These are phyloP conservation scores for Neopestalotiopsis clavispora DNA, from an alignment of 2,329 filamentous ascomycete species.

Conservation along the genomic window DNA sequence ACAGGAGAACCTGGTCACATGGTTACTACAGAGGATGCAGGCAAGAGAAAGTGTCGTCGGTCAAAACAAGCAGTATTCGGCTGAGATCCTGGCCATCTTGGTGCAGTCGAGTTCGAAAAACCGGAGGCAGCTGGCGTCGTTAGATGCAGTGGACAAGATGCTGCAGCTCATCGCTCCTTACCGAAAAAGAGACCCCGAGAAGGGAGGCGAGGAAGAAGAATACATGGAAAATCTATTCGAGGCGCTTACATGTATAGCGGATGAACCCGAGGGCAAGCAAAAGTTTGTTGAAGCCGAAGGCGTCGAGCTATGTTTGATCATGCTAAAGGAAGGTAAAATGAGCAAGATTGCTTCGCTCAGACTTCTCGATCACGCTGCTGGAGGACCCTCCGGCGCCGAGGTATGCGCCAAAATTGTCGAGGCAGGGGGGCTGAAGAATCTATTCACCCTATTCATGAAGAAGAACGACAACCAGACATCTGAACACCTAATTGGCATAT, in stretches of 20 bases:
- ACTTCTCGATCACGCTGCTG: slow-evolving; percentile 81
- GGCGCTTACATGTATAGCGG: slow-evolving; percentile 78
- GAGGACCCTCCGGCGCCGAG: slow-evolving; percentile 56
- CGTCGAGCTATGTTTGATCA: slow-evolving; percentile 87
- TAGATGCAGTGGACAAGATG: slow-evolving; percentile 78
- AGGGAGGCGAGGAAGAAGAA: slow-evolving; percentile 89
- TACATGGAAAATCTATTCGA: slow-evolving; percentile 96
- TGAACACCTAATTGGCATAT: slow-evolving; percentile 85
- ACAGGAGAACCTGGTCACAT: slow-evolving; percentile 71
- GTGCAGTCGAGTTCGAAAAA: slow-evolving; percentile 76
- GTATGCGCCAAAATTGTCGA: slow-evolving; percentile 82
- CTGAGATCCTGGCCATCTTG: slow-evolving; percentile 89
- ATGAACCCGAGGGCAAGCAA: slow-evolving; percentile 74
- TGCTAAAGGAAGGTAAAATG: slow-evolving; percentile 87
- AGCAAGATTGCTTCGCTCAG: slow-evolving; percentile 79
- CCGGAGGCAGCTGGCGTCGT: slow-evolving; percentile 62
- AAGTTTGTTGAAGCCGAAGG: slow-evolving; percentile 91
- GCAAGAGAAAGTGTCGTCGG: slow-evolving; percentile 69
- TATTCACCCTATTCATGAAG: slow-evolving; percentile 90
- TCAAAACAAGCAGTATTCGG: slow-evolving; percentile 95
- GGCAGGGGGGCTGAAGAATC: slow-evolving; percentile 79
- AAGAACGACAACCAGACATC: slow-evolving; percentile 68
- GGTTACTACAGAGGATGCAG: slow-evolving; percentile 78
- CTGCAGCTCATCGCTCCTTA: slow-evolving; percentile 86
- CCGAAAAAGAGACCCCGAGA: slow-evolving; percentile 82